Evolutionary conservation across 352 stramenopile genomes (phyloP).

Genomic region (Phytophthora sansomeana): DNA sequence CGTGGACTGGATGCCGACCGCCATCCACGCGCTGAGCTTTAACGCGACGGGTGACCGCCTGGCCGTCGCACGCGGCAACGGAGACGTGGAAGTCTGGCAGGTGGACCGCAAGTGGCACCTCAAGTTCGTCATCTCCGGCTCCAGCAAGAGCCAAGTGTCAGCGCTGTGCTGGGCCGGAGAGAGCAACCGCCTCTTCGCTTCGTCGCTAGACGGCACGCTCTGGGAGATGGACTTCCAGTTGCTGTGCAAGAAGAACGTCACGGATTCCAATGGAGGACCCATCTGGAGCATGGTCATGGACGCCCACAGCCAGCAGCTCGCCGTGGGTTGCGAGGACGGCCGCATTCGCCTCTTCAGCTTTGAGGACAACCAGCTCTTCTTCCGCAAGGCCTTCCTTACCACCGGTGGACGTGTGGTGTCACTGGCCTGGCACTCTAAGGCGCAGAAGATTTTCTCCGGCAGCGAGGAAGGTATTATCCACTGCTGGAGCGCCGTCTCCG

Average conservation of each 20-base stretch:
- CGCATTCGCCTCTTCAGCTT: conserved; percentile 91
- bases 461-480: conserved; percentile 89
- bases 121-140: conserved; percentile 73
- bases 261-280: conserved; percentile 88
- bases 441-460: conserved; percentile 87
- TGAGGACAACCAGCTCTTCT: conserved; percentile 76
- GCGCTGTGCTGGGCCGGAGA: conserved; percentile 64
- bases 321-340: conserved; percentile 91
- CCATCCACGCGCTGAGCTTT: conserved; percentile 72
- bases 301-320: conserved; percentile 61
- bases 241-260: conserved; percentile 78
- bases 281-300: conserved; percentile 90
- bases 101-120: conserved; percentile 76
- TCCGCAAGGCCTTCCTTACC: conserved; percentile 84
- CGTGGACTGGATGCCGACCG: conserved; percentile 84
- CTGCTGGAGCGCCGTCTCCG: conserved; percentile 82
- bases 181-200: conserved; percentile 65
- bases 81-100: conserved; percentile 86
- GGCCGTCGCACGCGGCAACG: conserved; percentile 80
- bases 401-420: conserved; percentile 83
- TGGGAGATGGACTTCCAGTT: conserved; percentile 85
- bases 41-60: conserved; percentile 62
- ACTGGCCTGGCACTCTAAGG: conserved; percentile 77
- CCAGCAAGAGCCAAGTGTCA: conserved; percentile 68
- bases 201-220: conserved; percentile 76